These are phyloP conservation scores for Aspergillus brasiliensis DNA, from an alignment of 2,329 filamentous ascomycete genomes.

Conservation along the genomic window DNA sequence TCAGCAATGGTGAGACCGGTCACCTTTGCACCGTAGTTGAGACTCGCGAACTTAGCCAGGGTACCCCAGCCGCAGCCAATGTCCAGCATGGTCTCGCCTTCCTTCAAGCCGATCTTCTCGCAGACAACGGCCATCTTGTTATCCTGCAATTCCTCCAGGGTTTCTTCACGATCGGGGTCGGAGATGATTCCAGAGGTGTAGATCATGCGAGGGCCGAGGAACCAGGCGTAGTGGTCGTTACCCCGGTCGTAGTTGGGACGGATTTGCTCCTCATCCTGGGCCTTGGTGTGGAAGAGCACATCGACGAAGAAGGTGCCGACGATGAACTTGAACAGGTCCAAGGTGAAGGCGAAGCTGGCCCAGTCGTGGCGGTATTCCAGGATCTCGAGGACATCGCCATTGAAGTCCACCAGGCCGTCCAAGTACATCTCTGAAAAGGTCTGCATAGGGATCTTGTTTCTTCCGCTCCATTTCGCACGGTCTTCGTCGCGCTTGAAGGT, in stretches of 20 bases:
- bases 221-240: constrained; percentile 38
- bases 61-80: constrained; percentile 94
- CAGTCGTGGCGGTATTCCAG: constrained; percentile 39
- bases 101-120: constrained; percentile 79
- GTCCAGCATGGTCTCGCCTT: constrained; percentile 77
- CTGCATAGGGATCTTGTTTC: constrained; percentile 31
- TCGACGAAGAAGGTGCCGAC: constrained; percentile 32
- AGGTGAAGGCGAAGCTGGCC: constrained; percentile 35
- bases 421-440: constrained; percentile 35
- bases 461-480: constrained; percentile 24
- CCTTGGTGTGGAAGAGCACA: constrained; percentile 31
- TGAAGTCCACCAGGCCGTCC: constrained; percentile 36
- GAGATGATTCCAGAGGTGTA: constrained; percentile 38
- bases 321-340: constrained; percentile 33
- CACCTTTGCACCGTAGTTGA: constrained; percentile 71
- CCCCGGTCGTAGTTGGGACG: constrained; percentile 36
- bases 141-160: constrained; percentile 59
- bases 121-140: constrained; percentile 89
- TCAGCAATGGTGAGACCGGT: constrained; percentile 80
- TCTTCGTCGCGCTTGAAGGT: constrained; percentile 31
- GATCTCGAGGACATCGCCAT: constrained; percentile 35
- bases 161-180: constrained; percentile 31
- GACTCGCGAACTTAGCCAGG: constrained; percentile 79
- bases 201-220: constrained; percentile 39
- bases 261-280: constrained; percentile 37